Percentiles rank a stretch among this genome's conserved stretches.
These are phyloP conservation scores for Kodamaea laetipori DNA, from an alignment of 805 yeast species.

Conservation along the genomic window DNA sequence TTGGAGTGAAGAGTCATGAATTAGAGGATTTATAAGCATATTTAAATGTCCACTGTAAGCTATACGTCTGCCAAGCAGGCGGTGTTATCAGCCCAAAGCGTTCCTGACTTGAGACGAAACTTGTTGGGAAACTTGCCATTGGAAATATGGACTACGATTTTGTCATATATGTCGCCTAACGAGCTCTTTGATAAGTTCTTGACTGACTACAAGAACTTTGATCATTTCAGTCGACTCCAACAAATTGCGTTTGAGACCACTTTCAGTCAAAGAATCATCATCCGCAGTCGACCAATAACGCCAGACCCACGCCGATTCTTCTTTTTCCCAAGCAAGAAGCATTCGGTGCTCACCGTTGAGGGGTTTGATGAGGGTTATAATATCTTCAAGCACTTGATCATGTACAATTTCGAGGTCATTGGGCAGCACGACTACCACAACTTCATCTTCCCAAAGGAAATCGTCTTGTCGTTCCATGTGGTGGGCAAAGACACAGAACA, in stretches of 20 bases:
- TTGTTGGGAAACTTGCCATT: constrained; percentile 12
- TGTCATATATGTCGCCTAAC: constrained; percentile 11
- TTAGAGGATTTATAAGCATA: too few relatives aligned
- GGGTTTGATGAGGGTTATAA: constrained; percentile 15
- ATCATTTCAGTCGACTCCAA: constrained; percentile 10
- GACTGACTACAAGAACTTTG: constrained; percentile 7
- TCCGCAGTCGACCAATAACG: neutral
- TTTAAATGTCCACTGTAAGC: too few relatives aligned
- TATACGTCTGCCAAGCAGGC: too few relatives aligned
- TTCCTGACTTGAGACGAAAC: too few relatives aligned
- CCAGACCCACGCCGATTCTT: constrained; percentile 10
- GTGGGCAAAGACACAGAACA: neutral
- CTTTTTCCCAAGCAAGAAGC: constrained; percentile 5
- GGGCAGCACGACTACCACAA: constrained; percentile 3
- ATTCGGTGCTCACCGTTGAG: constrained; percentile 7
- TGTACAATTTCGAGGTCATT: constrained; percentile 7
- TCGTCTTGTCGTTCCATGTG: constrained; percentile 7
- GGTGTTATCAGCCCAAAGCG: too few relatives aligned
- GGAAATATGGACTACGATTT: constrained; percentile 13
- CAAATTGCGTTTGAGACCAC: constrained; percentile 12
- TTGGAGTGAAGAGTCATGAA: too few relatives aligned
- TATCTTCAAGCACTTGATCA: constrained; percentile 13
- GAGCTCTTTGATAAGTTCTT: constrained; percentile 16
- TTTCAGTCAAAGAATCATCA: constrained; percentile 11
- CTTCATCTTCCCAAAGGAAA: constrained; percentile 12